Conservation (phyloP, 179 eudicot species). For the Monotropa hypopitys region DNA sequence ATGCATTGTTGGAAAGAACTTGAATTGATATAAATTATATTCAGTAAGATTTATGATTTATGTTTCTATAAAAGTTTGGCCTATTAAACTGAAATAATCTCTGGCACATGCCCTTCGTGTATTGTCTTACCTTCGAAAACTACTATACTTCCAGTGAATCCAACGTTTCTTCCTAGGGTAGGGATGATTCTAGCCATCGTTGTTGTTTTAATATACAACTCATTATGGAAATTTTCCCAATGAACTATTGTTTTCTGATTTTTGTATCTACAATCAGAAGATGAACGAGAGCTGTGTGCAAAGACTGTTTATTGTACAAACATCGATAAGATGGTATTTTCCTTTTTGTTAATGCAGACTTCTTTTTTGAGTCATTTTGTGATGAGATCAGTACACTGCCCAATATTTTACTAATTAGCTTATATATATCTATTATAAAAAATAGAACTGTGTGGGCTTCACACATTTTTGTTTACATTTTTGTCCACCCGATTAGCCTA, state of each 20-base stretch:
- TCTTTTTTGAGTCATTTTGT: conserved; percentile 63
- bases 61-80: neutral
- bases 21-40: neutral
- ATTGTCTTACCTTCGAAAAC: conserved; percentile 96
- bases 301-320: conserved; percentile 95
- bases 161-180: conserved; percentile 95
- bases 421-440: too few relatives aligned
- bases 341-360: conserved; percentile 29
- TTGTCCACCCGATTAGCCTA: too few relatives aligned
- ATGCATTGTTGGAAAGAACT: neutral
- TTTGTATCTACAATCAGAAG: conserved; percentile 50
- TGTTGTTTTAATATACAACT: neutral
- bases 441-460: too few relatives aligned
- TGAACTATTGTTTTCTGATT: neutral
- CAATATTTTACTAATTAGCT: too few relatives aligned
- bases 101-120: too few relatives aligned
- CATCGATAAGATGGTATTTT: conserved; percentile 70
- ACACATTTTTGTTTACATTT: too few relatives aligned
- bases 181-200: neutral
- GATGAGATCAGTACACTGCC: conserved; percentile 51
- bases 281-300: conserved; percentile 91
- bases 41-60: neutral
- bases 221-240: neutral
- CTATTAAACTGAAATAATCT: too few relatives aligned
- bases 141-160: conserved; percentile 94